A percentile compares a stretch with the other conserved stretches of the same genome.
phyloP scores from a whole-genome alignment of 1,284 basidiomycete genomes.

The Salmacisia buchloeana region DNA sequence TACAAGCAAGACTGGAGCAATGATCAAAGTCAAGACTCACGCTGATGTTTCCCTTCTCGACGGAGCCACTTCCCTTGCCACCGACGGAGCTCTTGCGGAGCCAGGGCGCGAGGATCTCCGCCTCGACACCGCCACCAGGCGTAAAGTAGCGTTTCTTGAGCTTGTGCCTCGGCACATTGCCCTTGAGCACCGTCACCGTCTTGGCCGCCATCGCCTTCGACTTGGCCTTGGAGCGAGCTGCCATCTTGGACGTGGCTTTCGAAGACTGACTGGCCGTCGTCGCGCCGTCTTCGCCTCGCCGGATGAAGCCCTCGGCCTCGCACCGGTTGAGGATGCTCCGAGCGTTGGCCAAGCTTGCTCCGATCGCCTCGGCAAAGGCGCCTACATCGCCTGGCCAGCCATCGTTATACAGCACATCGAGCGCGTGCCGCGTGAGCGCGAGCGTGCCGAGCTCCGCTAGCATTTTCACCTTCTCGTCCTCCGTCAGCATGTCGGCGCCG shows the following conservation, averaged over 20 bases:
- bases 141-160: neutral
- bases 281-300: neutral
- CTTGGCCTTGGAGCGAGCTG: slow-evolving; percentile 5
- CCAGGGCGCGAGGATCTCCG: neutral
- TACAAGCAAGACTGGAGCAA: neutral
- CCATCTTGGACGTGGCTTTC: too few species aligned
- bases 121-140: slow-evolving; percentile 3
- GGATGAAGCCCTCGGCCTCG: slow-evolving; percentile 10
- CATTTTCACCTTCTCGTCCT: neutral
- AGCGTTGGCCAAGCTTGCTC: neutral
- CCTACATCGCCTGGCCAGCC: slow-evolving; percentile 5
- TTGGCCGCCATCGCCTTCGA: neutral
- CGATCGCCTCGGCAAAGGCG: slow-evolving; percentile 5
- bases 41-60: neutral
- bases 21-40: neutral
- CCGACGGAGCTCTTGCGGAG: neutral
- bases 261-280: neutral
- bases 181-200: neutral
- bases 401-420: slow-evolving; percentile 8
- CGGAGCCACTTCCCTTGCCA: neutral
- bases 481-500: neutral
- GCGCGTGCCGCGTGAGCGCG: slow-evolving; percentile 9
- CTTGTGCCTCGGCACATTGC: neutral
- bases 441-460: slow-evolving; percentile 9
- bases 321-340: neutral